Evolutionary conservation across 352 stramenopile genomes (phyloP).

Genomic region (Globisporangium ultimum): DNA sequence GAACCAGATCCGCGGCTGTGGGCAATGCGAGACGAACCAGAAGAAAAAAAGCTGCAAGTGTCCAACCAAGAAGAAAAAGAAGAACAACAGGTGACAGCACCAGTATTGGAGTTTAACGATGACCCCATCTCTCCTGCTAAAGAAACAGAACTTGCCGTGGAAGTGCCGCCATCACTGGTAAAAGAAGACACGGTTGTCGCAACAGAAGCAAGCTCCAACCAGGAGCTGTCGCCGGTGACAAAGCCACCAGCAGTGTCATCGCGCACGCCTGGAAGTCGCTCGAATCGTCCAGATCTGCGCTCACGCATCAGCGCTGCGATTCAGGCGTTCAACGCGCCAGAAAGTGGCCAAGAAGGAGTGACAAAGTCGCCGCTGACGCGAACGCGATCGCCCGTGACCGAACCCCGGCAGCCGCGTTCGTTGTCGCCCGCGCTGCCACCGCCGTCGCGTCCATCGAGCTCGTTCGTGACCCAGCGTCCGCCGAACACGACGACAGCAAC

Average conservation of each 20-base stretch:
- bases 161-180: not conserved
- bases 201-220: not conserved
- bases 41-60: not conserved
- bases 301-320: slow-evolving; percentile 12
- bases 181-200: not conserved
- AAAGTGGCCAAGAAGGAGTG: not conserved
- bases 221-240: slow-evolving; percentile 1
- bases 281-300: slow-evolving; percentile 6
- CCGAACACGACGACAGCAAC: slow-evolving; percentile 9
- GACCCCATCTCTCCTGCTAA: too few species aligned
- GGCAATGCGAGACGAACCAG: not conserved
- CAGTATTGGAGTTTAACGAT: not conserved
- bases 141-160: not conserved
- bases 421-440: not conserved
- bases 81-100: slow-evolving; percentile 10
- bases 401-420: not conserved
- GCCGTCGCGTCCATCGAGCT: not conserved
- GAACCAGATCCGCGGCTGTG: too few species aligned
- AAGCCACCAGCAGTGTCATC: not conserved
- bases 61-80: not conserved
- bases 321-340: slow-evolving; percentile 6
- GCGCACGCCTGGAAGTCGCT: slow-evolving; percentile 6
- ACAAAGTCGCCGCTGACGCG: not conserved
- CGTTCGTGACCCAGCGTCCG: slow-evolving; percentile 7
- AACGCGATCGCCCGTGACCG: not conserved